phyloP scores from a whole-genome alignment of 2,329 filamentous ascomycete species.

The Davidsoniella neocaledoniae region DNA sequence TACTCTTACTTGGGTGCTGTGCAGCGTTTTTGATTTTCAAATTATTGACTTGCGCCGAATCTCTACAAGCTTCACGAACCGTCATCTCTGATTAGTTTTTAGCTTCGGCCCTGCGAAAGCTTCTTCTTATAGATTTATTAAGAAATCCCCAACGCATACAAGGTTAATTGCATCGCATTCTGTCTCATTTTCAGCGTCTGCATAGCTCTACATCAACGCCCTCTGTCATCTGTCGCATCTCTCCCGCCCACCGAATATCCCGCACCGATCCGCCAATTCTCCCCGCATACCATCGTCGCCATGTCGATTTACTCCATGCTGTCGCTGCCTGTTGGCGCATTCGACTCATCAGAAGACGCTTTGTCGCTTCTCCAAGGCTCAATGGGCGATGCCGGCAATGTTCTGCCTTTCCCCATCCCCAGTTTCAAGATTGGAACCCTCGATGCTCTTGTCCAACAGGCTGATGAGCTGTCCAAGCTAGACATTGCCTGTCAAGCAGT shows the following conservation, averaged over 20 bases:
- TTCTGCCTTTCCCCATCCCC: constrained; percentile 65
- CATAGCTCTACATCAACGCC: background rate
- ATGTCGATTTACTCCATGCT: constrained; percentile 60
- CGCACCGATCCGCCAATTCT: constrained; percentile 7
- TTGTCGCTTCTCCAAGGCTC: constrained; percentile 60
- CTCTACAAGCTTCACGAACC: too few species aligned
- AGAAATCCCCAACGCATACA: background rate
- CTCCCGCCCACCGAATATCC: constrained; percentile 5
- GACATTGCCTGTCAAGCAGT: constrained; percentile 64
- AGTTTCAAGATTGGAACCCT: constrained; percentile 97
- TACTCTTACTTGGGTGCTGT: too few species aligned
- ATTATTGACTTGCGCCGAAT: too few species aligned
- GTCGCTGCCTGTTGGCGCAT: constrained; percentile 76
- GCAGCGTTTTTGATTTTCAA: too few species aligned
- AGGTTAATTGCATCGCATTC: background rate
- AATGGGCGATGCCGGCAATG: constrained; percentile 55
- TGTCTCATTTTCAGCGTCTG: background rate
- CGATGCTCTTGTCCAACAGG: constrained; percentile 87
- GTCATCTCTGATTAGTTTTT: too few species aligned
- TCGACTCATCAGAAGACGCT: constrained; percentile 69
- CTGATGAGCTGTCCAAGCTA: constrained; percentile 84
- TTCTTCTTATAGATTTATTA: background rate
- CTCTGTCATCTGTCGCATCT: background rate
- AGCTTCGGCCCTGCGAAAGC: too few species aligned
- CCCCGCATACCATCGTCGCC: background rate